These are phyloP conservation scores for Alternaria novae-zelandiae DNA, from an alignment of 2,329 filamentous ascomycete genomes.

Conservation along the genomic window DNA sequence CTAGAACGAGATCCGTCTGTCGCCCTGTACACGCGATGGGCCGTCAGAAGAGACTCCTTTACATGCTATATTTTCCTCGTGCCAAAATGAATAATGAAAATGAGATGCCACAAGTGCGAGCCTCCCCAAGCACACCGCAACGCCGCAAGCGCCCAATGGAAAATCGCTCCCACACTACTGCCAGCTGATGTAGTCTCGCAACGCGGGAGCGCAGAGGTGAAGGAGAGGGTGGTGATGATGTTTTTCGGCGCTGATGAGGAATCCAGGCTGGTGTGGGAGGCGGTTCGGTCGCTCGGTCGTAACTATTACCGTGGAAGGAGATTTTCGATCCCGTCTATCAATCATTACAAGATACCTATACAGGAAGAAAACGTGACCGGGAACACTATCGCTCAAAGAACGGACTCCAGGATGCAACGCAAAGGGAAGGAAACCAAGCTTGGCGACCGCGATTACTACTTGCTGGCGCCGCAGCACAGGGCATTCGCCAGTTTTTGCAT, in stretches of 20 bases:
- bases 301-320: slow-evolving; percentile 44
- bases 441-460: slow-evolving; percentile 28
- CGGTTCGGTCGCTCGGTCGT: slow-evolving; percentile 32
- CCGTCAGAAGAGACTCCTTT: slow-evolving; percentile 31
- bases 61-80: slow-evolving; percentile 39
- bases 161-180: slow-evolving; percentile 29
- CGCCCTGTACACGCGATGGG: slow-evolving; percentile 20
- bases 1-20: slow-evolving; percentile 16
- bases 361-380: slow-evolving; percentile 43
- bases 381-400: slow-evolving; percentile 41
- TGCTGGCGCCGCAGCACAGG: slow-evolving; percentile 74
- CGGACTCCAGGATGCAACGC: slow-evolving; percentile 45
- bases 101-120: slow-evolving; percentile 32
- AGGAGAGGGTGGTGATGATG: slow-evolving; percentile 29
- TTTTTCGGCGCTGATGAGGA: slow-evolving; percentile 25
- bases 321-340: slow-evolving; percentile 49
- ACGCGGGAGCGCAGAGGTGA: slow-evolving; percentile 28
- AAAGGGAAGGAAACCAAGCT: slow-evolving; percentile 29
- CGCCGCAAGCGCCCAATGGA: slow-evolving; percentile 36
- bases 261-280: slow-evolving; percentile 34
- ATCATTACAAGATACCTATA: slow-evolving; percentile 52
- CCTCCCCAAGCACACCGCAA: slow-evolving; percentile 26
- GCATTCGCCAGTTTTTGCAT: slow-evolving; percentile 93
- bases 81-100: slow-evolving; percentile 33
- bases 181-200: slow-evolving; percentile 24